Evolutionary conservation across 73 alveolate genomes (phyloP).

Genomic region (Loxodes magnus): DNA sequence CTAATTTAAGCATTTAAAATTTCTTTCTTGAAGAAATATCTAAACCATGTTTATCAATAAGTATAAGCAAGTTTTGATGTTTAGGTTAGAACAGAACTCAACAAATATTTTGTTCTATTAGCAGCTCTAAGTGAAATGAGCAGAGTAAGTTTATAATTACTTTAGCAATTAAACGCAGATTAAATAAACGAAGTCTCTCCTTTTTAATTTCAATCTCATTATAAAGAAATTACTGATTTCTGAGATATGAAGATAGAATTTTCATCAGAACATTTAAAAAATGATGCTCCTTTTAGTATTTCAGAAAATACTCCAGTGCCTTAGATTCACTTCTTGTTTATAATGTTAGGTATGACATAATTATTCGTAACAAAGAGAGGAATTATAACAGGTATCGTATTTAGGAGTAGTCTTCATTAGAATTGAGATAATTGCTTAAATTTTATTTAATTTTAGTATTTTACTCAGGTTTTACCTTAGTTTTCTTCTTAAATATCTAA

Average conservation of each 20-base stretch:
- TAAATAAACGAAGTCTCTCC: not conserved
- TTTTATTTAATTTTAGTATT: not conserved
- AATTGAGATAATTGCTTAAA: slow-evolving; percentile 13
- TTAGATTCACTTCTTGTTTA: slow-evolving; percentile 70
- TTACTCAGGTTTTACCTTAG: not conserved
- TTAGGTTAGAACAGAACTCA: no score
- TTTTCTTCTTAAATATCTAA: no score
- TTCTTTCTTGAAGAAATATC: not conserved
- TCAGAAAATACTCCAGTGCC: slow-evolving; percentile 56
- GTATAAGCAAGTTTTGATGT: no score
- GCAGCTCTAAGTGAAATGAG: not conserved
- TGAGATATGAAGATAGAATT: slow-evolving; percentile 44
- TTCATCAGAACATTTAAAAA: slow-evolving; percentile 32
- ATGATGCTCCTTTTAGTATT: slow-evolving; percentile 56
- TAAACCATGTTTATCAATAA: no score
- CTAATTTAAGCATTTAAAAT: not conserved
- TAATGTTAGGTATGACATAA: slow-evolving; percentile 65
- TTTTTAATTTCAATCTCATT: not conserved
- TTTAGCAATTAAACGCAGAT: not conserved
- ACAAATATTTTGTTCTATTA: not conserved
- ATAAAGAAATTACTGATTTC: slow-evolving; percentile 18
- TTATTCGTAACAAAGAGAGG: slow-evolving; percentile 68
- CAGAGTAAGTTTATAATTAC: not conserved
- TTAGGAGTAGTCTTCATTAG: slow-evolving; percentile 52
- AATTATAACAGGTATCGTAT: slow-evolving; percentile 58